Conservation (phyloP, 768 basidiomycete genomes). For the Rhizopogon rudus region DNA sequence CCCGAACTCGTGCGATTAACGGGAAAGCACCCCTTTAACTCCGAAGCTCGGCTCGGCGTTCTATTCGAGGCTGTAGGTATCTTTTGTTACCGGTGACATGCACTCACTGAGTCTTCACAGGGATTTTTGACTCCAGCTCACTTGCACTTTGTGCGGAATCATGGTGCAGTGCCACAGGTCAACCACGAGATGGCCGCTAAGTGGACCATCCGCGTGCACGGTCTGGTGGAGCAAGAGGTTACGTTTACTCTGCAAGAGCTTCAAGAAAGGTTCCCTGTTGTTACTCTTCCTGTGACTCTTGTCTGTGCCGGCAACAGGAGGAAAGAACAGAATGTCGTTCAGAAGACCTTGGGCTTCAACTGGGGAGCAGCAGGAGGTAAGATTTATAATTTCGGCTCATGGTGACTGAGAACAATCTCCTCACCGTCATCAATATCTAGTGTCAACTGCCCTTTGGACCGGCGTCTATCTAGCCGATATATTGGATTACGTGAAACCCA, state of each 20-base stretch:
- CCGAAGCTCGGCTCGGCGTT: slow-evolving; percentile 41
- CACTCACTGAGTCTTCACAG: slow-evolving; percentile 7
- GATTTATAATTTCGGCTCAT: neutral
- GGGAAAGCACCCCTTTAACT: slow-evolving; percentile 60
- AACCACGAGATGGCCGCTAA: slow-evolving; percentile 27
- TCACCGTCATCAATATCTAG: slow-evolving; percentile 13
- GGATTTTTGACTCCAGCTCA: slow-evolving; percentile 54
- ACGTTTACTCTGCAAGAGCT: slow-evolving; percentile 43
- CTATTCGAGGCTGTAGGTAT: slow-evolving; percentile 34
- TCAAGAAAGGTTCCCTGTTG: slow-evolving; percentile 38
- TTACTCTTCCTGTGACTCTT: slow-evolving; percentile 57
- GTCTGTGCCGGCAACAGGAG: slow-evolving; percentile 63
- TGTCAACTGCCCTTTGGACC: slow-evolving; percentile 53
- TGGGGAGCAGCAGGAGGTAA: slow-evolving; percentile 49
- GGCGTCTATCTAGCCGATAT: slow-evolving; percentile 56
- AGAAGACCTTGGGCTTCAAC: slow-evolving; percentile 49
- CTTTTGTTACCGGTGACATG: too few species aligned
- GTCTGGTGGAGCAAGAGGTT: slow-evolving; percentile 31
- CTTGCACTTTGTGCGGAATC: slow-evolving; percentile 58
- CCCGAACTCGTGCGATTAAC: slow-evolving; percentile 45
- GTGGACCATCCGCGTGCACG: slow-evolving; percentile 42
- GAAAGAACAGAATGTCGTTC: slow-evolving; percentile 62
- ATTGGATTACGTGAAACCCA: slow-evolving; percentile 40
- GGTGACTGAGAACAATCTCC: neutral
- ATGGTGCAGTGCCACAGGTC: slow-evolving; percentile 52